Percentiles rank a stretch among this genome's conserved stretches.
Evolutionary conservation across 208 protist genomes (phyloP).

Genomic region (Jaenimonas drosophilae): DNA sequence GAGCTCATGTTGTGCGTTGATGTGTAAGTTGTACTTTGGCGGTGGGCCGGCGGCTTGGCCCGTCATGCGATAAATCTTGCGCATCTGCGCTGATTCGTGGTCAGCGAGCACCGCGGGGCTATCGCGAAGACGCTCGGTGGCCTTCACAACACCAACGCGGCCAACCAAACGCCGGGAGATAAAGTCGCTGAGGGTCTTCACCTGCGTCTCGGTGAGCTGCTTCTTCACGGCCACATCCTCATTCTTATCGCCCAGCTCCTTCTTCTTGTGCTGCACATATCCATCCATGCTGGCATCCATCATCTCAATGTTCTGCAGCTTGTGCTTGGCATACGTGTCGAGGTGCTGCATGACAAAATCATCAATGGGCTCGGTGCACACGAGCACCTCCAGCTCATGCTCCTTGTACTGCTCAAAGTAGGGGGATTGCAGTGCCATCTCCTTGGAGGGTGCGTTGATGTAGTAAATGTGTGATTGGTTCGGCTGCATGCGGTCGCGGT

Average conservation of each 20-base stretch:
- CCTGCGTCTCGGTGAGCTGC: slow-evolving; percentile 79
- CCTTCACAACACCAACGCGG: slow-evolving; percentile 78
- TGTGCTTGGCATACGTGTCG: slow-evolving; percentile 90
- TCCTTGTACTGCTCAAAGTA: slow-evolving; percentile 97
- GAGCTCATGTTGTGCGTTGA: slow-evolving; percentile 88
- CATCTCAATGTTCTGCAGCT: slow-evolving; percentile 91
- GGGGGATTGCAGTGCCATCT: slow-evolving; percentile 86
- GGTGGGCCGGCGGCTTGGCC: slow-evolving; percentile 68
- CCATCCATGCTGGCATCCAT: slow-evolving; percentile 82
- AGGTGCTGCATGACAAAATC: slow-evolving; percentile 96
- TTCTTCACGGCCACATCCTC: slow-evolving; percentile 75
- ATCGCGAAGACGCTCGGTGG: slow-evolving; percentile 74
- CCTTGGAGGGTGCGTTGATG: slow-evolving; percentile 80
- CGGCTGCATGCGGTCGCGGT: slow-evolving; percentile 92
- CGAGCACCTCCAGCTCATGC: slow-evolving; percentile 91
- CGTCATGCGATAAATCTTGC: slow-evolving; percentile 88
- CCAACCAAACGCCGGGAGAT: slow-evolving; percentile 81
- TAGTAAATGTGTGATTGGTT: slow-evolving; percentile 96
- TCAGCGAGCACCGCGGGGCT: slow-evolving; percentile 86
- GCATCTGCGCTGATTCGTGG: slow-evolving; percentile 88
- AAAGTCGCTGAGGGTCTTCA: slow-evolving; percentile 80
- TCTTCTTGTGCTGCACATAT: slow-evolving; percentile 87
- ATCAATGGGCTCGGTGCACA: slow-evolving; percentile 91
- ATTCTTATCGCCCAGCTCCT: slow-evolving; percentile 68
- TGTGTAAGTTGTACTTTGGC: slow-evolving; percentile 90